Conservation (phyloP, 75 land plant species). For the Selaginella moellendorffii region DNA sequence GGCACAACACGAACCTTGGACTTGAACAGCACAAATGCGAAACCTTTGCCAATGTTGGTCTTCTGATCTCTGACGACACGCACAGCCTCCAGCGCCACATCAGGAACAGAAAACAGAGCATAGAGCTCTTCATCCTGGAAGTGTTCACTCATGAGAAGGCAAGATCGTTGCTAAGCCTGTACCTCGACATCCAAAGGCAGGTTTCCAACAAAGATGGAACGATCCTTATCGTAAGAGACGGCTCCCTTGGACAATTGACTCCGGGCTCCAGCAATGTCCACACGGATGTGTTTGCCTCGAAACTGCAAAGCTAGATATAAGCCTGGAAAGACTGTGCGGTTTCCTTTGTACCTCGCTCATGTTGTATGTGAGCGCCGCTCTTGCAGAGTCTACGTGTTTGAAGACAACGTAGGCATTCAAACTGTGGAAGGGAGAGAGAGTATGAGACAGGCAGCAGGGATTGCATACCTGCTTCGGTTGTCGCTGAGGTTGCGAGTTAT, state of each 20-base stretch:
- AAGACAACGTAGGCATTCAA: conserved; percentile 59
- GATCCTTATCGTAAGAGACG: neutral
- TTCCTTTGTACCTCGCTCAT: conserved; percentile 55
- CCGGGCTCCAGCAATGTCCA: neutral
- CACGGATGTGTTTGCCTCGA: neutral
- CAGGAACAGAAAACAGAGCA: conserved; percentile 44
- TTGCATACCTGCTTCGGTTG: neutral
- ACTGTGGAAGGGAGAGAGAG: conserved; percentile 30
- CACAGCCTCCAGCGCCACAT: conserved; percentile 63
- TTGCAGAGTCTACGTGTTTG: conserved; percentile 16
- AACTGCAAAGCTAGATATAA: conserved; percentile 22
- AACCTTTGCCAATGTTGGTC: neutral
- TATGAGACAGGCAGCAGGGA: neutral
- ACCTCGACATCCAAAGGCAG: conserved; percentile 93
- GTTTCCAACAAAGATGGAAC: neutral
- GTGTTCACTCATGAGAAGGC: neutral
- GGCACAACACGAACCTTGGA: too few relatives aligned
- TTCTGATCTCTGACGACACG: conserved; percentile 60
- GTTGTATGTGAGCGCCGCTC: conserved; percentile 67
- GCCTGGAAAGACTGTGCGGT: neutral
- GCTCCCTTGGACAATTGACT: neutral
- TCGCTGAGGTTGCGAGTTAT: neutral
- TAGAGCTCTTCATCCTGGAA: conserved; percentile 90
- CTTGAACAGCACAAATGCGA: neutral
- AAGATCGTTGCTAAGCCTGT: neutral